These are phyloP conservation scores for Fusarium burgessii DNA, from an alignment of 2,329 filamentous ascomycete species.

Conservation along the genomic window DNA sequence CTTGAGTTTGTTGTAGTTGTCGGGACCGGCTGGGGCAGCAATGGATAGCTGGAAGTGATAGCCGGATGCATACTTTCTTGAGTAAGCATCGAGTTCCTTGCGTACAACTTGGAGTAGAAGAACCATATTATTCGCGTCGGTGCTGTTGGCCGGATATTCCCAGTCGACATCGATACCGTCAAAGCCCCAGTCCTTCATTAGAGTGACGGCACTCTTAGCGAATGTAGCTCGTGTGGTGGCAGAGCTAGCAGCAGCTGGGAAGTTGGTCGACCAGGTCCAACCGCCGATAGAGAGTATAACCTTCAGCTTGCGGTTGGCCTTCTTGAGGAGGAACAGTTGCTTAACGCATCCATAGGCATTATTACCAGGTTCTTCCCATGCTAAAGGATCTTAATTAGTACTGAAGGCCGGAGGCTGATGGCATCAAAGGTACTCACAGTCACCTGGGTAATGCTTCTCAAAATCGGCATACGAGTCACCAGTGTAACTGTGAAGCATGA, in stretches of 20 bases:
- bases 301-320: conserved; percentile 79
- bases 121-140: conserved; percentile 56
- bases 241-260: conserved; percentile 73
- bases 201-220: conserved; percentile 72
- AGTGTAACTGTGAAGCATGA: conserved; percentile 9
- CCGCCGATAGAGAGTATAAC: conserved; percentile 82
- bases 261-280: conserved; percentile 83
- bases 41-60: conserved; percentile 64
- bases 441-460: conserved; percentile 31
- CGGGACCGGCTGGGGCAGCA: conserved; percentile 61
- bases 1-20: conserved; percentile 61
- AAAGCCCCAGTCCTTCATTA: conserved; percentile 82
- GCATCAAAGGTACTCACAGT: conserved; percentile 17
- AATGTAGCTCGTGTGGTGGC: conserved; percentile 69
- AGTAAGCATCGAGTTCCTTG: conserved; percentile 59
- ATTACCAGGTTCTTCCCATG: conserved; percentile 66
- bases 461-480: conserved; percentile 34
- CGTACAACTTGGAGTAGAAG: conserved; percentile 57
- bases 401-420: too few relatives aligned
- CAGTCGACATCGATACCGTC: conserved; percentile 59
- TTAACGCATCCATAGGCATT: conserved; percentile 83
- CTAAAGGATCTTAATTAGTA: background rate
- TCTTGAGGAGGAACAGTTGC: conserved; percentile 81
- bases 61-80: conserved; percentile 54
- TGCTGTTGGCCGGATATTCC: conserved; percentile 52